Conservation (phyloP, 176 grass and related monocot genomes). For the Oryza longistaminata region DNA sequence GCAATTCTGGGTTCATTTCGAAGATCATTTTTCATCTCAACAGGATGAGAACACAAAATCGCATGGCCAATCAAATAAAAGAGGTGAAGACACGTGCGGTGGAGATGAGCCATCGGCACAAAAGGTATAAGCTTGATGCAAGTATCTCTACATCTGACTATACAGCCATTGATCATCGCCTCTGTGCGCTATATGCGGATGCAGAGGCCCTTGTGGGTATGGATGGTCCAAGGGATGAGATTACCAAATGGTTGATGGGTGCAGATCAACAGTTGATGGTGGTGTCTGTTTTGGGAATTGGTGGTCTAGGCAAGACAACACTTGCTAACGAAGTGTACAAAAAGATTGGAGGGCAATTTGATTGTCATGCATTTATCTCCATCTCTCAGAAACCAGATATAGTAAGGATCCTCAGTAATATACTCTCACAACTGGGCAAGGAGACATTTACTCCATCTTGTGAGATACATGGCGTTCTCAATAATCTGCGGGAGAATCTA, state of each 20-base stretch:
- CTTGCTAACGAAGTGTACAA: constrained; percentile 5
- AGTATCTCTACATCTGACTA: too few relatives aligned
- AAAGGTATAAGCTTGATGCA: too few relatives aligned
- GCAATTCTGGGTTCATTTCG: too few relatives aligned
- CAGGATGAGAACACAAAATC: too few relatives aligned
- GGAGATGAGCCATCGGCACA: too few relatives aligned
- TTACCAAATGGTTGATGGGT: background rate
- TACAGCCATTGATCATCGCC: too few relatives aligned
- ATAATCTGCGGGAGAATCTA: background rate
- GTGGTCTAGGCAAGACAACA: constrained; percentile 9
- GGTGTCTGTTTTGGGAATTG: background rate
- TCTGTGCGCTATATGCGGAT: too few relatives aligned
- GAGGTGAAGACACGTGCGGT: too few relatives aligned
- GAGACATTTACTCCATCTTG: background rate
- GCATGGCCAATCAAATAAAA: too few relatives aligned
- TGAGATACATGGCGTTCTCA: background rate
- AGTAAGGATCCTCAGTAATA: background rate
- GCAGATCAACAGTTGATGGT: background rate
- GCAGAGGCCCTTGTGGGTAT: too few relatives aligned
- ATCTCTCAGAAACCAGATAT: constrained; percentile 11
- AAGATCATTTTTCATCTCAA: too few relatives aligned
- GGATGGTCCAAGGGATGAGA: background rate
- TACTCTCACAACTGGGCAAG: background rate
- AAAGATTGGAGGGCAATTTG: background rate
- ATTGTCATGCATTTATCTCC: background rate